These are phyloP conservation scores for Nicotiana tabacum DNA, from an alignment of 257 asterid species.

Conservation along the genomic window DNA sequence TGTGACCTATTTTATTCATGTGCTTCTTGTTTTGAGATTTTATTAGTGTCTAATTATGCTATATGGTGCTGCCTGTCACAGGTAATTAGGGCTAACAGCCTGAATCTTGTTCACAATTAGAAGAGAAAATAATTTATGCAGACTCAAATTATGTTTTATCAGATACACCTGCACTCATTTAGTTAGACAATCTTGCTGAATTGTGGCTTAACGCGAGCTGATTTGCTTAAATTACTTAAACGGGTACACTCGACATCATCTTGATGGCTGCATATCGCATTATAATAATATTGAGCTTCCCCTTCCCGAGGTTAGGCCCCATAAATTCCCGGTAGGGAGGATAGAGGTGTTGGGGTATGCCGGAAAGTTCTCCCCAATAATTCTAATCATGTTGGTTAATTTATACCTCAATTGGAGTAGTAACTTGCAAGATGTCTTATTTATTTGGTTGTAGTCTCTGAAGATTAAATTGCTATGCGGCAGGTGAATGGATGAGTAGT, in stretches of 20 bases:
- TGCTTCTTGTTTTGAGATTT: not conserved
- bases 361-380: not conserved
- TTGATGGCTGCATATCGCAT: not conserved
- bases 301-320: no score
- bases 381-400: not conserved
- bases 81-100: not conserved
- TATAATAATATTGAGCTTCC: not conserved
- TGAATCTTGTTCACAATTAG: not conserved
- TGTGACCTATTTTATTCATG: not conserved
- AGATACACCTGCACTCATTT: not conserved
- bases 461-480: not conserved
- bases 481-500: slow-evolving; percentile 51
- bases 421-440: not conserved
- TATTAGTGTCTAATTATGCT: not conserved
- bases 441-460: not conserved
- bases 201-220: not conserved
- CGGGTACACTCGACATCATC: not conserved
- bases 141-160: not conserved
- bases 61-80: not conserved
- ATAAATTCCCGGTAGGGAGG: no score
- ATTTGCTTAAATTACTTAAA: not conserved
- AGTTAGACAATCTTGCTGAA: not conserved
- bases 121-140: not conserved
- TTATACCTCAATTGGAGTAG: not conserved
- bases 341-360: not conserved